Conservation (phyloP, 2,329 filamentous ascomycete genomes). For the Fusarium zealandicum region DNA sequence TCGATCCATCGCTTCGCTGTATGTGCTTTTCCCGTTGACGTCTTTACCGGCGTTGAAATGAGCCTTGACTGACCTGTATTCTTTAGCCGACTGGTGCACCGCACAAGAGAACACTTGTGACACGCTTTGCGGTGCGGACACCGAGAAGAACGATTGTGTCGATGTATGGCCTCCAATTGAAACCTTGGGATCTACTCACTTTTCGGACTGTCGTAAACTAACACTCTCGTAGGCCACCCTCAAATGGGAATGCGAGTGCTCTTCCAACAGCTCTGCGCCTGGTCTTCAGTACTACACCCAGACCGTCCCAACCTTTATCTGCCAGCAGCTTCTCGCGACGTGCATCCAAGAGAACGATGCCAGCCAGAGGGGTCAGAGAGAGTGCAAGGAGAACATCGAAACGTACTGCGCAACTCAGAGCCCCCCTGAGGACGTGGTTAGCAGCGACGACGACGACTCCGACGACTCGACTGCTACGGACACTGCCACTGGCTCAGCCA, state of each 20-base stretch:
- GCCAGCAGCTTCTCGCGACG: constrained; percentile 55
- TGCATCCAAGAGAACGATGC: constrained; percentile 56
- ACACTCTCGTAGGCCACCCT: constrained; percentile 49
- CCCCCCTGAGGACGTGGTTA: constrained; percentile 47
- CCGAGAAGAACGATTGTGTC: constrained; percentile 54
- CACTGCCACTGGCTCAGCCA: constrained; percentile 32
- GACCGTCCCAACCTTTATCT: constrained; percentile 62
- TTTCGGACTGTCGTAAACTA: background rate
- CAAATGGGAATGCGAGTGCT: constrained; percentile 58
- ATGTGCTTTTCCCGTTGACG: constrained; percentile 34
- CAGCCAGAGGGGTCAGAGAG: constrained; percentile 53
- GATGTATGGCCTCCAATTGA: constrained; percentile 49
- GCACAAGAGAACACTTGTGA: constrained; percentile 60
- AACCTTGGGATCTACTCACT: background rate
- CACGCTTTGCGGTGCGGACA: constrained; percentile 53
- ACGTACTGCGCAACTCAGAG: constrained; percentile 53
- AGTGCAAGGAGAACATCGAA: constrained; percentile 57
- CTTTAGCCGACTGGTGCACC: constrained; percentile 58
- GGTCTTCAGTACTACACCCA: constrained; percentile 61
- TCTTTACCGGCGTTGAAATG: constrained; percentile 1
- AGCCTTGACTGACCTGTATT: constrained; percentile 17
- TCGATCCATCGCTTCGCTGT: constrained; percentile 50
- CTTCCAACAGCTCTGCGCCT: constrained; percentile 55
- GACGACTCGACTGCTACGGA: constrained; percentile 37
- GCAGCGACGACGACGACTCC: constrained; percentile 27